Base-by-base conservation (phyloP, 148 eudicot species). In the Dysphania ambrosioides region DNA sequence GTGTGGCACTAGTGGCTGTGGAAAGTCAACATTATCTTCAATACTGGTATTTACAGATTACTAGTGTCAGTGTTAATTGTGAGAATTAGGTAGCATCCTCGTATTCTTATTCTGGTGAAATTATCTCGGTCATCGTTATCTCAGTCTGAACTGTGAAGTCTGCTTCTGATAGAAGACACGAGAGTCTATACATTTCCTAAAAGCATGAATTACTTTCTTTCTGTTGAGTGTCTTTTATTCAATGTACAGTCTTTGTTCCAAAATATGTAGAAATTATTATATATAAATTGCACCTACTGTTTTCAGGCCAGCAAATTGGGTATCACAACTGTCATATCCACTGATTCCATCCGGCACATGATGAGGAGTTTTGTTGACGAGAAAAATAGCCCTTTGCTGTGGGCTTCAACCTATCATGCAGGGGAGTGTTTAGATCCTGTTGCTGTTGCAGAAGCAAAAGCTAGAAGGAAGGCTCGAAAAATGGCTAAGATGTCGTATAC, bases 321-420 rank as follows among this genome's bases (percentile, higher is more conserved):
- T 40, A 85, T 94, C 66, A 94, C 98, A 51, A 94, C 98, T 31
- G 98, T 94, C 71, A 74, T 94, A 79, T 94, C 98, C 38, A 94
- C 98, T 32, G 98, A 94, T 77, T 94, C 98, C 18, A 90, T 94
- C 73, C 88, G 98, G 64, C 98, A 94, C 78, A 94, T 94, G 98
- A 94, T 94, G 98, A 82, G 98, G 71, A 91, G 98, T 77, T 94
- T 91, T 79, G 97, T 86, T 38, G 98, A 91, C 78, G 98, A 94
- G 78, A 87, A 90, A 76, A 86, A 88, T 75, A 91, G 90, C 42
- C 98, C 98, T 7, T 76, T 94, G 64, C 87, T 94, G 42, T 94
- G 98, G 98, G 91, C 98, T 66, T 94, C 98, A 59, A 94, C 98
- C 23, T 94, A 94, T 80, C 98, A 94, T 78, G 97, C 98, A 72